Conservation (phyloP, 257 asterid species). For the Craterostigma plantagineum region DNA sequence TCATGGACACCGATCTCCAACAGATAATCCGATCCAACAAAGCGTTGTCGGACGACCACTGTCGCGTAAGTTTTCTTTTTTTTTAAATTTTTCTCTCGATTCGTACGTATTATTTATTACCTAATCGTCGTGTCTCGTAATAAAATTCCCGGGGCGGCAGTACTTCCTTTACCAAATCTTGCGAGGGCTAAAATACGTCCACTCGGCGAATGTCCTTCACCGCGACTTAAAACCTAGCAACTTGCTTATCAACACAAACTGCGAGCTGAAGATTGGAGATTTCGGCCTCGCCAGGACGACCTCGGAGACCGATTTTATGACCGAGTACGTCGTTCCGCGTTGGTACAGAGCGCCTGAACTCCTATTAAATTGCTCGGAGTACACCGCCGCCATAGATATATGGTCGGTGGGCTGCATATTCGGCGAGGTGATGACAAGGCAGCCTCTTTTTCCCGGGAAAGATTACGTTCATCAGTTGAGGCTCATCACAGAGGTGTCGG, state of each 20-base stretch:
- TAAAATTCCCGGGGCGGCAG: conserved; percentile 27
- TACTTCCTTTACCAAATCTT: conserved; percentile 85
- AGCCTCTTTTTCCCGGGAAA: conserved; percentile 89
- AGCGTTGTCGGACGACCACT: conserved; percentile 70
- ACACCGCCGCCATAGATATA: conserved; percentile 90
- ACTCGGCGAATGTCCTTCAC: conserved; percentile 85
- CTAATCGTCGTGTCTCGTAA: not conserved
- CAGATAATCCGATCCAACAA: conserved; percentile 90
- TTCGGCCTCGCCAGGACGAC: conserved; percentile 98
- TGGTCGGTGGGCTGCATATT: conserved; percentile 99
- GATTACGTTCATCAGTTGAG: conserved; percentile 95
- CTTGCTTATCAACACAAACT: conserved; percentile 65
- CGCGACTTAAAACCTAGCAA: conserved; percentile 97
- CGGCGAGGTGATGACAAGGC: conserved; percentile 85
- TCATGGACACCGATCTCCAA: conserved; percentile 98
- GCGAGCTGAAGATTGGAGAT: conserved; percentile 84
- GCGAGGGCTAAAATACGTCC: conserved; percentile 87
- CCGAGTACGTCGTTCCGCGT: conserved; percentile 96
- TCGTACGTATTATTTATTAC: not conserved
- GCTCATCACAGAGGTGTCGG: conserved; percentile 82
- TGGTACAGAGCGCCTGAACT: conserved; percentile 98
- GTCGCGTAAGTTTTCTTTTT: conserved; percentile 69
- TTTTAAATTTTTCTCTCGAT: conserved; percentile 12
- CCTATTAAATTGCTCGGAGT: conserved; percentile 83
- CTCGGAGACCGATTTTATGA: conserved; percentile 97